Conservation (phyloP, 2,329 filamentous ascomycete genomes). For the Pleoardoris graminearum region DNA sequence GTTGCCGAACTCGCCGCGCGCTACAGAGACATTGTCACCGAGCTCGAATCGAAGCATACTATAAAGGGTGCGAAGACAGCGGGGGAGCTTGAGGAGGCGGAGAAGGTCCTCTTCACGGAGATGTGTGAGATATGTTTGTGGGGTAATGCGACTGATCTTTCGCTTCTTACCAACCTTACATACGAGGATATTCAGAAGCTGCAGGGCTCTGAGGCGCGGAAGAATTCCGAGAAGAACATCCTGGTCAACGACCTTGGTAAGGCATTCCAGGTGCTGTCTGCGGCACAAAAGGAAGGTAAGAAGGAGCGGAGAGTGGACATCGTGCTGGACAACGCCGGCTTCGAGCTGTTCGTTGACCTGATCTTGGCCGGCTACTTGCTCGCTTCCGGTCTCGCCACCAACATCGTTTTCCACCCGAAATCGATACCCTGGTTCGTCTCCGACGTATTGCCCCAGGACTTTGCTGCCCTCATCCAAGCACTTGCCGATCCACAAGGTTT, state of each 20-base stretch:
- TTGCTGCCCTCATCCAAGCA: conserved; percentile 76
- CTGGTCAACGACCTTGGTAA: conserved; percentile 79
- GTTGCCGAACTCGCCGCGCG: conserved; percentile 79
- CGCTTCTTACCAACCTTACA: conserved; percentile 82
- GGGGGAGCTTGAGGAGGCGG: conserved; percentile 64
- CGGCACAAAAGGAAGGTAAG: conserved; percentile 65
- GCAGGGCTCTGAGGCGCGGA: conserved; percentile 84
- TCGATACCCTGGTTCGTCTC: conserved; percentile 98
- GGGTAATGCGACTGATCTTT: conserved; percentile 96
- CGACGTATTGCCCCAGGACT: conserved; percentile 86
- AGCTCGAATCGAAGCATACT: conserved; percentile 62
- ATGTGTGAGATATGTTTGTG: conserved; percentile 97
- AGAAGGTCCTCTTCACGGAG: conserved; percentile 80
- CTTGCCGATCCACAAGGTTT: conserved; percentile 78
- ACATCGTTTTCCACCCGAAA: conserved; percentile 88
- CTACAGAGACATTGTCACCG: conserved; percentile 72
- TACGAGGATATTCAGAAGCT: conserved; percentile 98
- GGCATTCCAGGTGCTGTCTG: conserved; percentile 70
- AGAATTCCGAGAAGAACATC: conserved; percentile 88
- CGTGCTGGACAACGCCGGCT: conserved; percentile 94
- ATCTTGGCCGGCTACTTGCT: conserved; percentile 90
- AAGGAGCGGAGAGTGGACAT: conserved; percentile 82
- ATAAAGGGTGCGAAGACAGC: conserved; percentile 50
- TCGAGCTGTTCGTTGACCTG: conserved; percentile 94
- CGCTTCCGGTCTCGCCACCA: conserved; percentile 80